Evolutionary conservation across 2,329 filamentous ascomycete species (phyloP).

Genomic region (Truncatella angustata): DNA sequence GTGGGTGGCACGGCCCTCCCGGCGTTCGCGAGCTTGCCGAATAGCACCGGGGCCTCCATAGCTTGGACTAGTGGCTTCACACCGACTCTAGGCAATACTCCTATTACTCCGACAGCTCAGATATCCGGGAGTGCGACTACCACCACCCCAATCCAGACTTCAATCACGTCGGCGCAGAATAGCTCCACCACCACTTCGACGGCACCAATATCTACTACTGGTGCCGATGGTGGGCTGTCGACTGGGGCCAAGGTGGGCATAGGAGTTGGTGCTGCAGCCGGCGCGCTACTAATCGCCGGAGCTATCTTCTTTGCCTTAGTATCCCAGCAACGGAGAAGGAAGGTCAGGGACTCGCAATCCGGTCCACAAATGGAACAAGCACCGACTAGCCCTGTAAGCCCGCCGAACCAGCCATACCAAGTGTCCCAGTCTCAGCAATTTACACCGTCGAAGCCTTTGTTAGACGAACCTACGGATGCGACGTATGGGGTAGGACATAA

Average conservation of each 20-base stretch:
- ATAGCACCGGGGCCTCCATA: not conserved
- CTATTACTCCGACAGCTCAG: not conserved
- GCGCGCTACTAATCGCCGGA: conserved; percentile 3
- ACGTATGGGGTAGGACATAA: conserved; percentile 8
- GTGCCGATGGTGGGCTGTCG: not conserved
- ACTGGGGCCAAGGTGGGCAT: conserved; percentile 10
- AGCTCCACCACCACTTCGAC: not conserved
- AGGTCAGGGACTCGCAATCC: not conserved
- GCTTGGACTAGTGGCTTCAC: not conserved
- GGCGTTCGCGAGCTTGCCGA: not conserved
- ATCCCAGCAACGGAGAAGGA: conserved; percentile 4
- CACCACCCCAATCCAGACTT: not conserved
- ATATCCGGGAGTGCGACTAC: not conserved
- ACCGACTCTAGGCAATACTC: not conserved
- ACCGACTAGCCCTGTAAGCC: not conserved
- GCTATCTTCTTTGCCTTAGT: not conserved
- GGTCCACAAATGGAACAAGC: not conserved
- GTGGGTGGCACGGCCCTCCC: not conserved
- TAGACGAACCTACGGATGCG: not conserved
- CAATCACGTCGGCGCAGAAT: not conserved
- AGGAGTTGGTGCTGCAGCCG: conserved; percentile 9
- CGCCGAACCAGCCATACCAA: not conserved
- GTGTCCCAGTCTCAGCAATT: not conserved
- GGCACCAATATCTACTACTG: not conserved
- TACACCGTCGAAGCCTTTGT: not conserved